A percentile compares a stretch with the other conserved stretches of the same genome.
These are phyloP conservation scores for Besnoitia besnoiti DNA, from an alignment of 169 alveolate genomes.

Conservation along the genomic window DNA sequence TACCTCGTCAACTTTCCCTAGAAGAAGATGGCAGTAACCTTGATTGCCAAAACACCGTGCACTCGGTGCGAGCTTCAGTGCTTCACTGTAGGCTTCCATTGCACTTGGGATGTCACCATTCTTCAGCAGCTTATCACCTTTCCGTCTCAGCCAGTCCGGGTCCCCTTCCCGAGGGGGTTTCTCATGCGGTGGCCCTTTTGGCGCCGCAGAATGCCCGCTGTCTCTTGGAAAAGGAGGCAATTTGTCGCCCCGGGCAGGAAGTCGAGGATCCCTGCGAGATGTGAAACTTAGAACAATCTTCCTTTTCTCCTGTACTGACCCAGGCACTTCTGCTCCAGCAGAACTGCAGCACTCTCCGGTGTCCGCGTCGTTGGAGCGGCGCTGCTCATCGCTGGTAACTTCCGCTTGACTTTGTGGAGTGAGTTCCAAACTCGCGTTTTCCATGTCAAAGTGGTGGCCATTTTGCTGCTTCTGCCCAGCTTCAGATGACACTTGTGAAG, in stretches of 20 bases:
- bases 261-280: background rate
- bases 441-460: no score
- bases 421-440: no score
- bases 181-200: background rate
- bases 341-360: no score
- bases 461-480: no score
- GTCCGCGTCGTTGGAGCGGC: no score
- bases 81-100: slow-evolving; percentile 9
- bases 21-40: background rate
- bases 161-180: background rate
- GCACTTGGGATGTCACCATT: slow-evolving; percentile 11
- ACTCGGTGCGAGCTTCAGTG: background rate
- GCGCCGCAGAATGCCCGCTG: background rate
- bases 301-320: background rate
- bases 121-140: background rate
- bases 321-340: no score
- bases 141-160: slow-evolving; percentile 22
- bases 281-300: background rate
- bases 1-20: slow-evolving; percentile 22
- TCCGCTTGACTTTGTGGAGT: no score
- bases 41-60: slow-evolving; percentile 2
- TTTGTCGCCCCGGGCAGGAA: slow-evolving; percentile 34
- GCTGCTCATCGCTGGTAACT: no score
- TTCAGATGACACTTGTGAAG: no score
- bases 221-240: slow-evolving; percentile 1